Conservation (phyloP, 441 rosid species). For the California macrophylla region DNA sequence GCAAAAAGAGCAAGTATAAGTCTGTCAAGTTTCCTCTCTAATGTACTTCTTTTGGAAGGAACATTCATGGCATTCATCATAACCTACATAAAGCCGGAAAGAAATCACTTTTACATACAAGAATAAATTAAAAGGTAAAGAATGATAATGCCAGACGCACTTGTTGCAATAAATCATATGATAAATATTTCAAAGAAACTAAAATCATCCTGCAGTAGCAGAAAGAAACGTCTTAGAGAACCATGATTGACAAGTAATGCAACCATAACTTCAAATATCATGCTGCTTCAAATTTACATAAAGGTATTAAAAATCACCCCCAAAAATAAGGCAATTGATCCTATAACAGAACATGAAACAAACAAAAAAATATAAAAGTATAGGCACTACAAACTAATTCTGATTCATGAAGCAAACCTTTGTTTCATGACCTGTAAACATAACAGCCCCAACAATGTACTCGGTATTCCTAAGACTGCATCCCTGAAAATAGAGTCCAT, state of each 20-base stretch:
- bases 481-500: slow-evolving; percentile 49
- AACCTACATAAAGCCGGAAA: slow-evolving; percentile 47
- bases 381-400: background rate
- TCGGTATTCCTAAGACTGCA: slow-evolving; percentile 98
- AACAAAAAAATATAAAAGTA: slow-evolving; percentile 4
- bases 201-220: background rate
- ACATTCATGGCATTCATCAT: slow-evolving; percentile 99
- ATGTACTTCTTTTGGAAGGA: slow-evolving; percentile 96
- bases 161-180: background rate
- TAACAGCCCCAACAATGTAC: slow-evolving; percentile 71
- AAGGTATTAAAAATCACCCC: background rate
- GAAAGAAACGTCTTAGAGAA: background rate
- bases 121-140: background rate
- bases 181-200: background rate
- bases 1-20: slow-evolving; percentile 82
- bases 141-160: background rate
- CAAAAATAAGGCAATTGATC: background rate
- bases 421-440: slow-evolving; percentile 87
- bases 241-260: background rate
- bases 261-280: slow-evolving; percentile 3
- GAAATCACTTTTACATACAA: slow-evolving; percentile 8
- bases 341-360: background rate
- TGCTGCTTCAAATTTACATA: slow-evolving; percentile 1
- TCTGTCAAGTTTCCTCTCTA: slow-evolving; percentile 97
- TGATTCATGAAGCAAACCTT: slow-evolving; percentile 48